Evolutionary conservation across 352 stramenopile species (phyloP), one percentile per base, ranked within the genome.

Genomic region (Phytophthora pluvialis): DNA sequence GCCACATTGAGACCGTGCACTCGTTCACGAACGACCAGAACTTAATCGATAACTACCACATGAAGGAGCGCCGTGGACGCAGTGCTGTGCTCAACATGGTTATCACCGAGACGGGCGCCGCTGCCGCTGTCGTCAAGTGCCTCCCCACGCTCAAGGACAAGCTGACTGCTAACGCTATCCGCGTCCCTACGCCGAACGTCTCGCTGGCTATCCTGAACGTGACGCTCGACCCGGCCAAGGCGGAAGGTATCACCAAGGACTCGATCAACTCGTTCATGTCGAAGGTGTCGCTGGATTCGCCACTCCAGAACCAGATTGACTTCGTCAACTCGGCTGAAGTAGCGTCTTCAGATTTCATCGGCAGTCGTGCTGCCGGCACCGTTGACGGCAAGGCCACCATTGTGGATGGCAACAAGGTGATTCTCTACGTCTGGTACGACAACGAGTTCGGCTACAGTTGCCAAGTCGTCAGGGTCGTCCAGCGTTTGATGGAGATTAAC

Each of bases 151-250:
- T 99, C 48, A 81, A 97, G 72, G 93, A 94, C 86, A 99, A 99
- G 87, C 86, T 99, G 42, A 99, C 97, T 56, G 97, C 95, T 67
- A 99, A 99, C 77, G 95, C 97, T 58, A 99, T 99, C 83, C 97
- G 97, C 73, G 97, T 99, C 29, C 97, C 97, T 38, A 99, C 97
- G 72, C 97, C 97, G 51, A 97, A 99, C 79, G 97, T 99, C 16
- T 99, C 97, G 48, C 89, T 99, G 43, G 97, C 98, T 40, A 98
- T 99, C 73, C 83, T 99, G 46, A 99, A 98, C 59, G 80, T 96
- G 63, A 83, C 90, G 56, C 73, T 99, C 36, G 80, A 89, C 59
- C 98, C 97, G 67, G 69, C 72, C 16, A 85, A 86, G 54, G 64
- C 78, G 4, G 53, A 78, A 12, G 77, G 77, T 26, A 73, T 94